These are phyloP conservation scores for Geotrichum klebahnii DNA, from an alignment of 1,139 yeast species.

Conservation along the genomic window DNA sequence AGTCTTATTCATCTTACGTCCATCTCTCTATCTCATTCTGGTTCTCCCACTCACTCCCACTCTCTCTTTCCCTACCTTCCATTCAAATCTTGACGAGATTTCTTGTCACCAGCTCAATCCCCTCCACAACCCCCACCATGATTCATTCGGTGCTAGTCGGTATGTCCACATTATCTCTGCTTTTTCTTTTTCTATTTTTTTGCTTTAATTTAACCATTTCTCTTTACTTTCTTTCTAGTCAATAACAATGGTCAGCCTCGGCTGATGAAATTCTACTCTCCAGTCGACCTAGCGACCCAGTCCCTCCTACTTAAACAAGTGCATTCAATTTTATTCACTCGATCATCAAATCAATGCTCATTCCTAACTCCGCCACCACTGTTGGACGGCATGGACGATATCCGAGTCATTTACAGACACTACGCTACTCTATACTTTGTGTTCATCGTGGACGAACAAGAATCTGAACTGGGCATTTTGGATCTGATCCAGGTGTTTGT, in stretches of 20 bases:
- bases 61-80: no score
- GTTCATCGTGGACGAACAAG: slow-evolving; percentile 92
- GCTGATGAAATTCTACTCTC: slow-evolving; percentile 85
- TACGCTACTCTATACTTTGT: slow-evolving; percentile 94
- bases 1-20: no score
- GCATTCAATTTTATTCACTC: slow-evolving; percentile 59
- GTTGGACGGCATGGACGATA: slow-evolving; percentile 49
- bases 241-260: slow-evolving; percentile 93
- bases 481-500: slow-evolving; percentile 96
- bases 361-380: slow-evolving; percentile 77
- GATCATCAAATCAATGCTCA: slow-evolving; percentile 72
- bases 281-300: slow-evolving; percentile 76
- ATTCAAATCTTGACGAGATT: no score
- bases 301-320: slow-evolving; percentile 70
- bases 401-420: slow-evolving; percentile 87
- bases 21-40: no score
- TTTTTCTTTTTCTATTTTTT: not conserved
- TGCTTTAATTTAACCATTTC: slow-evolving; percentile 13
- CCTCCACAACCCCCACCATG: slow-evolving; percentile 43
- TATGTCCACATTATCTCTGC: slow-evolving; percentile 46
- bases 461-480: slow-evolving; percentile 85
- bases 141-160: slow-evolving; percentile 86
- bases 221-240: slow-evolving; percentile 43
- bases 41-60: no score
- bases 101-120: no score